Conservation (phyloP, 306 rosid genomes). For the Trifolium subterraneum region DNA sequence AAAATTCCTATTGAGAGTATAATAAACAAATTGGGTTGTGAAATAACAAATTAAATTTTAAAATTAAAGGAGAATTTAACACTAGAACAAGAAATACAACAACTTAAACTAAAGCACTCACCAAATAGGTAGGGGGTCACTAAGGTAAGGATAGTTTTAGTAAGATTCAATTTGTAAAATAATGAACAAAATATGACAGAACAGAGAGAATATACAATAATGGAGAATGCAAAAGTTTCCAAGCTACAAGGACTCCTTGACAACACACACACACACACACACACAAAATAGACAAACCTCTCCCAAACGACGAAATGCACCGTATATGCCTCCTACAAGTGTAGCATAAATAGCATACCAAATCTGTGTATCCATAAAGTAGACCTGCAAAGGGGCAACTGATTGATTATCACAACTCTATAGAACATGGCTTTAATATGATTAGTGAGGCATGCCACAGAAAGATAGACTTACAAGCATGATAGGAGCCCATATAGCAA, state of each 20-base stretch:
- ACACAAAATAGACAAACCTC: constrained; percentile 70
- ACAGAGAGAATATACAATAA: background rate
- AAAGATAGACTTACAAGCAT: constrained; percentile 72
- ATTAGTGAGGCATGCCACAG: constrained; percentile 27
- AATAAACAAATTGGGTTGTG: constrained; percentile 6
- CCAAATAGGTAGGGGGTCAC: background rate
- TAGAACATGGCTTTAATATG: constrained; percentile 32
- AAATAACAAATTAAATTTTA: constrained; percentile 16
- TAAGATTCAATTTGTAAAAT: constrained; percentile 6
- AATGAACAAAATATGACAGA: constrained; percentile 15
- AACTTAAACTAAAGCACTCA: background rate
- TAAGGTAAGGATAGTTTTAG: background rate
- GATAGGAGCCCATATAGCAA: constrained; percentile 90
- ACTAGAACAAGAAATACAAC: constrained; percentile 5
- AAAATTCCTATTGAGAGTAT: constrained; percentile 6
- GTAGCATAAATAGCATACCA: constrained; percentile 99
- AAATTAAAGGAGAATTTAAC: constrained; percentile 12
- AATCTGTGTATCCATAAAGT: constrained; percentile 98
- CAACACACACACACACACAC: constrained; percentile 6
- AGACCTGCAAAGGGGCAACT: constrained; percentile 62
- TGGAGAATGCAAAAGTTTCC: constrained; percentile 8
- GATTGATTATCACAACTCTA: constrained; percentile 12
- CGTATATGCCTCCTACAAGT: constrained; percentile 87
- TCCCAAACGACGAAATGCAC: constrained; percentile 96
- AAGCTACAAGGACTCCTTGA: constrained; percentile 24